Evolutionary conservation across 2,329 filamentous ascomycete species (phyloP), one percentile per base, ranked within the genome.

Genomic region (Aspergillus ruber): DNA sequence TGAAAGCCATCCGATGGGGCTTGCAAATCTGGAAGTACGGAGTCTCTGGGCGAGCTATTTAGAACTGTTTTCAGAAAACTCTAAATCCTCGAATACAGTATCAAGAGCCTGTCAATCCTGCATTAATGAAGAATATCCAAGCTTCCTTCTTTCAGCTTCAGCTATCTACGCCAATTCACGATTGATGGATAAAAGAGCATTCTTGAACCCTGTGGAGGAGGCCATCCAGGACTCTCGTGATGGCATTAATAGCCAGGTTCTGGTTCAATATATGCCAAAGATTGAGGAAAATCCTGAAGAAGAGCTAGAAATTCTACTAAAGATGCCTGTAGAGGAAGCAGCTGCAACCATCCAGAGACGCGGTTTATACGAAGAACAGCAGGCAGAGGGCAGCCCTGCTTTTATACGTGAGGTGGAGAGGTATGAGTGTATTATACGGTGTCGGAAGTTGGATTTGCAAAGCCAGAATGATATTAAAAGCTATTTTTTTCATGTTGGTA

Each of bases 191-290:
- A 32, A 42, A 15, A 8, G 40, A 10, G 8, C 44, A 20, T 48
- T 46, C 32, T 20, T 52, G 6, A 18, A 48, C 33, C 35, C 39
- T 3, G 17, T 39, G 10, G 45, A 52, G 21, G 50, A 52, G 32
- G 15, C 44, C n/a, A 42, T 46, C 21, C 36, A 46, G 20, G 47
- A 51, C 38, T 39, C 23, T 18, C 1, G 45, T 3, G 33, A 46
- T 6, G 35, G 47, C 23, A 40, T 51, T 17, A 44, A 50, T n/a
- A 45, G 33, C 10, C 21, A 25, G 15, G 35, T 38, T 17, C 15
- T 38, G 8, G 35, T 17, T 38, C 15, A 38, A 20, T 38, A 38
- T 38, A 38, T 38, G 17, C 35, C 17, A 17, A n/a, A 38, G 35
- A 6, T 38, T 17, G 35, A 38, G 35, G n/a, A n/a, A n/a, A n/a